Evolutionary conservation across 495 filamentous ascomycete species (phyloP), one percentile per base, ranked within the genome.

Genomic region (Annulohypoxylon maeteangense): DNA sequence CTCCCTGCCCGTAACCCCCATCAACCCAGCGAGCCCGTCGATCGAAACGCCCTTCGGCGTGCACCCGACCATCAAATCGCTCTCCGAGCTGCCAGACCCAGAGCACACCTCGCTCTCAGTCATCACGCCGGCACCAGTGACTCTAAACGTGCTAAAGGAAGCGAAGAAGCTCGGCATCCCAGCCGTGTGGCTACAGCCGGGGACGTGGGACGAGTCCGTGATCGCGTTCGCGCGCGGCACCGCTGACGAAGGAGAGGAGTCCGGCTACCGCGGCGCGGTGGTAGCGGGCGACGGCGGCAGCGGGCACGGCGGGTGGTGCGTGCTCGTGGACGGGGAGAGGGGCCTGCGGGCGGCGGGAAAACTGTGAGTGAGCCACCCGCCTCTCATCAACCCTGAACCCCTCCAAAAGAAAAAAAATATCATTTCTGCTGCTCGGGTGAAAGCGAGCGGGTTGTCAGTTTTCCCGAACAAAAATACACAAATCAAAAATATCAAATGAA

Each of bases 111-210:
- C 91, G n/a, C 78, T 92, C 1, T 93, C 90, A 32, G 88, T 99
- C 70, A 93, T 98, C 78, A 99, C 95, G 22, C 94, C 92, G 2
- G 93, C 93, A 0, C 76, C 83, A n/a, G 87, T 91, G 23, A 94
- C 93, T 3, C 81, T 86, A 22, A 76, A 85, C 62, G 79, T 95
- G 10, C 84, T 99, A 22, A 81, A 90, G 72, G 90, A 97, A 79
- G 95, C 95, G 1, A 91, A 92, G 77, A 86, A 88, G 23, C 85
- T 92, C 4, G 94, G 94, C 0, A 85, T 98, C 7, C 86, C 86
- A 3, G 88, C 91, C 12, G 92, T 98, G 12, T 99, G 94, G 91
- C 79, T 99, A 63, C 95, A 99, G 79, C 95, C 95, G 0, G 95
- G 95, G 1, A 93, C 88, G 7, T 98, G 91, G 72, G 88, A 97